phyloP scores from a whole-genome alignment of 768 basidiomycete species.

The Lactarius indigo region DNA sequence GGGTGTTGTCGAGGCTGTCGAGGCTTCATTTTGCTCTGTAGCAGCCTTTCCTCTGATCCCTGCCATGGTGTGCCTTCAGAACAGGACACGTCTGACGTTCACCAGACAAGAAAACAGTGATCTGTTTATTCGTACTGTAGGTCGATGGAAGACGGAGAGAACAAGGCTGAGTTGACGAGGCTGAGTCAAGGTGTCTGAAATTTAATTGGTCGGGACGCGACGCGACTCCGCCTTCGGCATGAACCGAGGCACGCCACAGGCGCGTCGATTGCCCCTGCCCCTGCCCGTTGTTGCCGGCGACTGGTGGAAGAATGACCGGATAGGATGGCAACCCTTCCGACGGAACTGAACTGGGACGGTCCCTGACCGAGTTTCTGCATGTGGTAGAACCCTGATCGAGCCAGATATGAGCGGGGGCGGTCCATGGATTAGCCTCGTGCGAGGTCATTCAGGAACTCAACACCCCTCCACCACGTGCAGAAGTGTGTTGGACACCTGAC shows the following conservation, averaged over 20 bases:
- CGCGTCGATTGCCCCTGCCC: conserved; percentile 9
- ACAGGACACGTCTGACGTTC: background rate
- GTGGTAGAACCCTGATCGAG: background rate
- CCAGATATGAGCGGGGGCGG: conserved; percentile 4
- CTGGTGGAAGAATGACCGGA: background rate
- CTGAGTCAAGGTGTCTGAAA: background rate
- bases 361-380: background rate
- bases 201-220: background rate
- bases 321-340: background rate
- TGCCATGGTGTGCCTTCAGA: conserved; percentile 9
- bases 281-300: background rate
- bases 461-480: conserved; percentile 12
- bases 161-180: background rate
- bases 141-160: background rate
- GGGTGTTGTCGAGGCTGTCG: conserved; percentile 12
- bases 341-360: background rate
- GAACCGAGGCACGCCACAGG: conserved; percentile 15
- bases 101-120: conserved; percentile 5
- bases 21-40: conserved; percentile 7
- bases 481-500: conserved; percentile 16
- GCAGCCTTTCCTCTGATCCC: background rate
- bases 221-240: conserved; percentile 11
- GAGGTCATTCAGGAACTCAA: conserved; percentile 15
- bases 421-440: conserved; percentile 19
- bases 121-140: conserved; percentile 20